Base-by-base conservation (phyloP, 176 grass and related monocot genomes). In the Phragmites australis region DNA sequence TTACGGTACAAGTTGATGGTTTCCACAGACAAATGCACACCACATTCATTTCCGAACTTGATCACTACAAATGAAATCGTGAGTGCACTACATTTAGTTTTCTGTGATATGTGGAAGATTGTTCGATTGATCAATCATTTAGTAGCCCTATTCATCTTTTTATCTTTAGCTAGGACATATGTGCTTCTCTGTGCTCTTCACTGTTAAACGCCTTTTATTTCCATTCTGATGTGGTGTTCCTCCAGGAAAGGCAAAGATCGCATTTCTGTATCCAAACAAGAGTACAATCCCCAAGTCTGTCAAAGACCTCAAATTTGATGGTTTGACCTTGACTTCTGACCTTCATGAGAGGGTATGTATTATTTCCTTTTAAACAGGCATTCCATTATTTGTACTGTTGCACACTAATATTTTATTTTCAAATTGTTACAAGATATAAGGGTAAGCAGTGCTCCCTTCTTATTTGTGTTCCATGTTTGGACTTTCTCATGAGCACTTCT, bases 261-360 rank as follows among this genome's bases (percentile, higher is more conserved):
- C 85, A 25, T 76, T 94, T 85, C 64, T 97, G 8, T 97, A 97
- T 86, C 95, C 95, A 75, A 97, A 92, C 79, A 89, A 85, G 74
- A 97, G 83, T 85, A 75, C 44, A 58, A 87, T 81, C 65, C 91
- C 94, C 64, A 97, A 84, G 83, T 93, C 84, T 54, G 81, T 93
- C 76, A 76, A 81, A 64, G 91, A 97, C 85, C 80, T 91, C 32
- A 56, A 90, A 44, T 89, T 88, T 54, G 69, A 84, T 73, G 64
- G 82, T 40, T 58, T 32, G 34, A 53, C 62, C 40, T 81, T 68
- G 55, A 82, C 40, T 64, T 41, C 77, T 44, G 58, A 73, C 49
- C 54, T 43, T 82, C 58, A 70, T 66, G 60, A 81, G 37, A 30
- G 73, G 72, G 76, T 89, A 65, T 42, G 54, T n/a, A 46, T 72